Evolutionary conservation across 2,329 filamentous ascomycete genomes (phyloP), one percentile per base, ranked within the genome.

Genomic region (Botrytis tulipae): DNA sequence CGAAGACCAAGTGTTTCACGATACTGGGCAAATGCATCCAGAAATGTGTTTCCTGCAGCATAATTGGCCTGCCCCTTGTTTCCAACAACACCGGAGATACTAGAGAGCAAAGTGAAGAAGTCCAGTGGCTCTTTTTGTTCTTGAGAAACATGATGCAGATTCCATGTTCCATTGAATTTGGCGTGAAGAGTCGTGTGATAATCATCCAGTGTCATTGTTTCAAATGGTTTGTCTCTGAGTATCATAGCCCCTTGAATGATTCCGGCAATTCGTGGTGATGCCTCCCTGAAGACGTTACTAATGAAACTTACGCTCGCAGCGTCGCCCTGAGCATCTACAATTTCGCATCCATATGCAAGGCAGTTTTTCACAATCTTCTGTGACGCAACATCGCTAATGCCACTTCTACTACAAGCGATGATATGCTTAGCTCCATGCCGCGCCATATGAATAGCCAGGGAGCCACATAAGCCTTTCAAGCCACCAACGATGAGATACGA

Each of bases 11-110:
- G 65, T 2, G 7, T 3, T 25, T 69, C 37, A 35, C 65, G 63
- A 35, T 73, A 73, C 14, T 35, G 16, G 54, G 71, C 54, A 32
- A 73, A 73, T 14, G 63, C 51, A 44, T 86, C 83, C 3, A 86
- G 79, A 80, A 84, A 87, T 57, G 82, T 82, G 76, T 87, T 87
- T 44, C 83, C 86, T 0, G 85, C 84, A 3, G 84, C 82, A 77
- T 90, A 90, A 4, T 86, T 86, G 8, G 86, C 75, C 60, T 84
- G 82, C 0, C 78, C 79, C 0, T 76, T 77, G 18, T 79, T 79
- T 0, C 83, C 83, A 0, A 81, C 40, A 4, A 84, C 76, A 0
- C 81, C 81, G 44, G 78, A 78, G 40, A 82, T 75, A 0, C 82
- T 84, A 1, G 82, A 83, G 9, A 84, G 76, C 62, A 83, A 72